These are phyloP conservation scores for Salisapilia sapeloensis DNA, from an alignment of 352 stramenopile species.

Conservation along the genomic window DNA sequence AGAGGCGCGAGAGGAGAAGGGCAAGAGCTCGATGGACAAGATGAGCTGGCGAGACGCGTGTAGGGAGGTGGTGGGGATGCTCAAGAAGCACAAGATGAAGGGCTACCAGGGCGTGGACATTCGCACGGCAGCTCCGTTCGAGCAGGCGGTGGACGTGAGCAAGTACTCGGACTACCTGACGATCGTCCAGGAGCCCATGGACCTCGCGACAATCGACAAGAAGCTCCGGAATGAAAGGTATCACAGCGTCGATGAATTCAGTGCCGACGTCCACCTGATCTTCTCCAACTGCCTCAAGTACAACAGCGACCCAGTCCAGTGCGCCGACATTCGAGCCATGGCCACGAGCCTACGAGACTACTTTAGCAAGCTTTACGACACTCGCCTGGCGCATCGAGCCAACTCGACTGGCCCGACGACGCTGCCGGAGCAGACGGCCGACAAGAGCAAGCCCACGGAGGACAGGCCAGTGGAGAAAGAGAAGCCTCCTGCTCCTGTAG, in stretches of 20 bases:
- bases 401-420: too few species aligned
- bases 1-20: slow-evolving; percentile 3
- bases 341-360: slow-evolving; percentile 63
- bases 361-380: slow-evolving; percentile 60
- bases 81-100: slow-evolving; percentile 77
- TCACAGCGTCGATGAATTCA: slow-evolving; percentile 57
- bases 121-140: slow-evolving; percentile 55
- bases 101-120: slow-evolving; percentile 70
- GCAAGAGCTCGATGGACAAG: slow-evolving; percentile 48
- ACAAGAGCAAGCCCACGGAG: too few species aligned
- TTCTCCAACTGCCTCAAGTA: slow-evolving; percentile 84
- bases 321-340: slow-evolving; percentile 77
- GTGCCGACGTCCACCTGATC: slow-evolving; percentile 71
- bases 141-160: slow-evolving; percentile 70
- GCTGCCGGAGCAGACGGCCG: too few species aligned
- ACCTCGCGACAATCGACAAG: slow-evolving; percentile 77
- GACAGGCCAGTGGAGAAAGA: too few species aligned
- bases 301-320: slow-evolving; percentile 74
- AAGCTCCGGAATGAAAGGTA: slow-evolving; percentile 79
- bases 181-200: slow-evolving; percentile 70
- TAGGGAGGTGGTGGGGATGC: too few species aligned
- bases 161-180: slow-evolving; percentile 74
- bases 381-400: slow-evolving; percentile 26
- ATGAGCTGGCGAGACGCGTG: too few species aligned
- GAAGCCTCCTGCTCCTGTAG: too few species aligned